These are phyloP conservation scores for Globisporangium abappressorium DNA, from an alignment of 352 stramenopile species.

Conservation along the genomic window DNA sequence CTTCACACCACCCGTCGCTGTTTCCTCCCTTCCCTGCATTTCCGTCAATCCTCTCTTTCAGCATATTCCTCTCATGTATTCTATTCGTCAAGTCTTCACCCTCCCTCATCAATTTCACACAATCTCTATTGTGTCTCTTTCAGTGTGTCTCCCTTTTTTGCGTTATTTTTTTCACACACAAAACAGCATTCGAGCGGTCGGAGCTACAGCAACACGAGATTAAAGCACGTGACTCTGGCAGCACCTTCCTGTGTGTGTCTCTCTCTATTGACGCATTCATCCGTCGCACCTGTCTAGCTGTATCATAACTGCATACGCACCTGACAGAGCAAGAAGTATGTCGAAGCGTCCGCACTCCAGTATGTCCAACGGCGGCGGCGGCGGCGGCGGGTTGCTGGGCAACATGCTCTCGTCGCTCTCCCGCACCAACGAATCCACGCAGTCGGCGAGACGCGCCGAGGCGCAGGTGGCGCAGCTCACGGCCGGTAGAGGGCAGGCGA, in stretches of 20 bases:
- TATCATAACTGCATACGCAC: neutral
- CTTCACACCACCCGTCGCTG: neutral
- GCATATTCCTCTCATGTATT: neutral
- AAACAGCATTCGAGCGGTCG: neutral
- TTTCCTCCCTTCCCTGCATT: neutral
- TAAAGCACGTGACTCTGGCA: neutral
- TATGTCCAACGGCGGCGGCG: conserved; percentile 31
- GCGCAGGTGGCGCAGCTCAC: conserved; percentile 72
- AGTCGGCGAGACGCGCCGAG: conserved; percentile 73
- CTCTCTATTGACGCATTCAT: neutral
- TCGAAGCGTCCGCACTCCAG: conserved; percentile 62
- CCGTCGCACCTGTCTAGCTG: neutral
- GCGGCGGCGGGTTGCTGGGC: conserved; percentile 29
- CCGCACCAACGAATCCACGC: conserved; percentile 70
- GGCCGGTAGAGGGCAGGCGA: conserved; percentile 64
- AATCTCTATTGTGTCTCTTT: neutral
- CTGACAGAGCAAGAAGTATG: conserved; percentile 25
- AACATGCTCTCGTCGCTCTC: conserved; percentile 76
- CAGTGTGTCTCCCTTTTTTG: neutral
- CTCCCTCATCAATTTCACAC: neutral
- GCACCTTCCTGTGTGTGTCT: neutral
- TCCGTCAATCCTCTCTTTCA: neutral
- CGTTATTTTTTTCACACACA: neutral
- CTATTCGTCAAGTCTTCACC: neutral
- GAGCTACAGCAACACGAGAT: neutral